Evolutionary conservation across 2,329 filamentous ascomycete genomes (phyloP), one percentile per base, ranked within the genome.

Genomic region (Neonectria neomacrospora): DNA sequence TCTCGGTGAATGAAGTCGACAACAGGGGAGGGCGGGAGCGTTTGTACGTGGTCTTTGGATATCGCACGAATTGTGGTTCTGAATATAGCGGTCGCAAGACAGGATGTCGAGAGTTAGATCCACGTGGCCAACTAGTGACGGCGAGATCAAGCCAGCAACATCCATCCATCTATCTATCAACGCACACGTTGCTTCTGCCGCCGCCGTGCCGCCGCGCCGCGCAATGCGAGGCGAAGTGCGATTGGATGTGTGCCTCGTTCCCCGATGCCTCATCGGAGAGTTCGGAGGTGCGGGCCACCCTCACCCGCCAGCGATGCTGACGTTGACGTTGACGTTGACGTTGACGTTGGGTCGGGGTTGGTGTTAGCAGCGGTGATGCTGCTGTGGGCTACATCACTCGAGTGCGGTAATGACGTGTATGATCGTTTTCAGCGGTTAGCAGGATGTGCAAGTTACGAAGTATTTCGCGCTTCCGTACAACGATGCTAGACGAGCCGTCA

Each of bases 271-370:
- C 42, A 37, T 20, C 39, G n/a, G 47, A 54, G 41, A 50, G 20
- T 39, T 62, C 59, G 59, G 59, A 42, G 45, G 30, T 57, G 50
- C 41, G 48, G 50, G 34, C 60, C 60, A 63, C 50, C 59, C 28
- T 14, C 30, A 23, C 50, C 28, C 34, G 44, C 39, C 18, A 44
- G 51, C 42, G 20, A 32, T 28, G 54, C 60, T 63, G 54, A 58
- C 54, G 54, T 53, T 54, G 54, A 50, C 54, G 45, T 44, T 54
- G 48, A 30, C 37, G 48, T 32, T 14, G 20, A 14, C 20, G 9
- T 28, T 20, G 34, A 41, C 18, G 52, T 18, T 44, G 34, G 44
- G n/a, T 42, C n/a, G 22, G 37, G 22, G 48, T 23, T 47, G 39
- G 39, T 23, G 51, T 50, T 55, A 44, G 28, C 42, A 28, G 22